phyloP scores from a whole-genome alignment of 2,329 filamentous ascomycete species.

The Diaporthe sp. region DNA sequence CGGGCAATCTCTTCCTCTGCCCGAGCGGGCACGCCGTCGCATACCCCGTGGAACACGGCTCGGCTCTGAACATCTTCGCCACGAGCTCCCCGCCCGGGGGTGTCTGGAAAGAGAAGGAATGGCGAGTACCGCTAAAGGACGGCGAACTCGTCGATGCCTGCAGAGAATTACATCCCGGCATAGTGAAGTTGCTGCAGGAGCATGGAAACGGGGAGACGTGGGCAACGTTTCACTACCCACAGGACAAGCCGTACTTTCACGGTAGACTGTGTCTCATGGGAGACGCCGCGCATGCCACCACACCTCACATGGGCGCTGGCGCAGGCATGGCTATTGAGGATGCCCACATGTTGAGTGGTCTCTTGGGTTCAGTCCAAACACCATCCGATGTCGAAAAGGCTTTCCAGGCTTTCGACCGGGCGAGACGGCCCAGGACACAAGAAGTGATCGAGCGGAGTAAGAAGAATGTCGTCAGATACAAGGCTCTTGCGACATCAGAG shows the following conservation, averaged over 20 bases:
- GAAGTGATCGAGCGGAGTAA: slow-evolving; percentile 38
- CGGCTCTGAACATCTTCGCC: slow-evolving; percentile 38
- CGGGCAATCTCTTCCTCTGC: slow-evolving; percentile 34
- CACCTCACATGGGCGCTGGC: slow-evolving; percentile 44
- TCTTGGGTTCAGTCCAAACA: slow-evolving; percentile 33
- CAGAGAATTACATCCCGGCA: slow-evolving; percentile 16
- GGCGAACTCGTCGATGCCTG: slow-evolving; percentile 20
- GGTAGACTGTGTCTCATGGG: slow-evolving; percentile 40
- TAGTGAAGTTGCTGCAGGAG: slow-evolving; percentile 7
- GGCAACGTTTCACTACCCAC: slow-evolving; percentile 42
- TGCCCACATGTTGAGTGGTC: slow-evolving; percentile 37
- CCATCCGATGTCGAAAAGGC: slow-evolving; percentile 31
- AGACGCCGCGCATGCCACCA: slow-evolving; percentile 43
- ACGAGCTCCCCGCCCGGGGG: not conserved
- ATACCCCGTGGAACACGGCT: slow-evolving; percentile 40
- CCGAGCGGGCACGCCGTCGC: slow-evolving; percentile 34
- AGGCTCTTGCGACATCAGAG: not conserved
- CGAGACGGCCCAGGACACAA: slow-evolving; percentile 40
- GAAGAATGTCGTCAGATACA: slow-evolving; percentile 7
- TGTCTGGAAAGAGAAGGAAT: slow-evolving; percentile 20
- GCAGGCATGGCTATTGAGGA: slow-evolving; percentile 44
- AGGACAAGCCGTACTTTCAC: slow-evolving; percentile 35
- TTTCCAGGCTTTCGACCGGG: slow-evolving; percentile 39
- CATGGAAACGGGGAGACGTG: slow-evolving; percentile 41
- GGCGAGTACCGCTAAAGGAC: slow-evolving; percentile 1